These are phyloP conservation scores for Beta macrorhiza DNA, from an alignment of 179 eudicot genomes.

Conservation along the genomic window DNA sequence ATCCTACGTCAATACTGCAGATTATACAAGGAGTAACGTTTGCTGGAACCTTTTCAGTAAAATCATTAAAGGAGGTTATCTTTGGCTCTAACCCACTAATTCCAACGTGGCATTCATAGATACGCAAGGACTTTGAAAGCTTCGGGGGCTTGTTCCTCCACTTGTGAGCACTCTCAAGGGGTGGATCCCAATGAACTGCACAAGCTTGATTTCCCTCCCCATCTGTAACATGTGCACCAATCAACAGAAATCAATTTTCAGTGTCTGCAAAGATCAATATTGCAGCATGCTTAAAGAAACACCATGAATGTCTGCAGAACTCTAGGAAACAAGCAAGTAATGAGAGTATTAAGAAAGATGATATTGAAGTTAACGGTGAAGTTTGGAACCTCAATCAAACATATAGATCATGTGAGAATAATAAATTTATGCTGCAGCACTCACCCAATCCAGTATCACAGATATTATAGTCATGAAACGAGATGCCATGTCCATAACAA, in stretches of 20 bases:
- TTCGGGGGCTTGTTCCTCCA: conserved; percentile 73
- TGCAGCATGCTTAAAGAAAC: conserved; percentile 3
- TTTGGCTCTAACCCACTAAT: conserved; percentile 78
- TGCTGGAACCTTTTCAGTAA: conserved; percentile 61
- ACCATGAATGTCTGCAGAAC: background rate
- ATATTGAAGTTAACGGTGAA: background rate
- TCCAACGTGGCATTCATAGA: conserved; percentile 95
- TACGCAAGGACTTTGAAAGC: conserved; percentile 74
- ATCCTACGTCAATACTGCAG: conserved; percentile 11
- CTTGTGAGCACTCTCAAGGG: conserved; percentile 69
- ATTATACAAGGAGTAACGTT: conserved; percentile 15
- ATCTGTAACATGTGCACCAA: conserved; percentile 35
- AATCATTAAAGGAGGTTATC: conserved; percentile 78
- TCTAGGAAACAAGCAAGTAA: background rate
- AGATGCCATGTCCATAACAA: background rate
- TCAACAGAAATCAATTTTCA: conserved; percentile 8
- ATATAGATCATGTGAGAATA: background rate
- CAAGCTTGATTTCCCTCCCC: conserved; percentile 69
- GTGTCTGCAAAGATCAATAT: conserved; percentile 11
- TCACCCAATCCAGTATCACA: background rate
- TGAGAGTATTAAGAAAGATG: background rate
- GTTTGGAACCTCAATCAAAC: conserved; percentile 7
- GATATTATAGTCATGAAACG: background rate
- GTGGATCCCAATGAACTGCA: conserved; percentile 97
- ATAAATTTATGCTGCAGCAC: background rate